A percentile compares a stretch with the other conserved stretches of the same genome.
Evolutionary conservation across 129 eudicot genomes (phyloP).

Genomic region (Deinandra increscens): DNA sequence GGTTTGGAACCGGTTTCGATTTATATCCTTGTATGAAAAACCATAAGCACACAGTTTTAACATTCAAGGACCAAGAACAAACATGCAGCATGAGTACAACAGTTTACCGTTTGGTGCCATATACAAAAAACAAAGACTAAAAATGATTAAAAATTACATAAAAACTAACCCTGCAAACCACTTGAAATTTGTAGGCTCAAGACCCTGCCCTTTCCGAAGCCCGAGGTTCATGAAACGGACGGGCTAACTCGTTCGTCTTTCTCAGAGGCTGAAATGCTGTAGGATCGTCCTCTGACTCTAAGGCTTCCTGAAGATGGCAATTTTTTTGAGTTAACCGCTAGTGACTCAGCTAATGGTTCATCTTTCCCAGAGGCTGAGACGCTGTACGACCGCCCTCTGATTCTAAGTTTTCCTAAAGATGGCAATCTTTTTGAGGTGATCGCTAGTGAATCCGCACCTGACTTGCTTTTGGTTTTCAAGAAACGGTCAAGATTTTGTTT

Average conservation of each 20-base stretch:
- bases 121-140: not conserved
- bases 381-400: conserved; percentile 65
- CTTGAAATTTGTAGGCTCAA: not conserved
- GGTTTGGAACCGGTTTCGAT: no score
- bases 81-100: not conserved
- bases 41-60: not conserved
- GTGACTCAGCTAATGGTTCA: conserved; percentile 7
- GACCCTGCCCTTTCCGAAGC: conserved; percentile 18
- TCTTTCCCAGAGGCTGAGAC: conserved; percentile 43
- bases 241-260: conserved; percentile 38
- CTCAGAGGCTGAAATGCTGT: conserved; percentile 39
- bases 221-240: conserved; percentile 9
- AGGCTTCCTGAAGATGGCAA: conserved; percentile 28
- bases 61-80: not conserved
- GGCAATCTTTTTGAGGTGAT: conserved; percentile 39
- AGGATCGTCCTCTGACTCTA: conserved; percentile 45
- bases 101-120: not conserved
- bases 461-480: conserved; percentile 42
- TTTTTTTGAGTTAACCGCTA: conserved; percentile 14
- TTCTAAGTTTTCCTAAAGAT: conserved; percentile 33
- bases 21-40: no score
- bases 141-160: conserved; percentile 3
- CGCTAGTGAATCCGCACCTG: not conserved
- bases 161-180: not conserved
- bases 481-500: conserved; percentile 50